phyloP scores from a whole-genome alignment of 148 eudicot species.

The Vaccinium myrtillus region DNA sequence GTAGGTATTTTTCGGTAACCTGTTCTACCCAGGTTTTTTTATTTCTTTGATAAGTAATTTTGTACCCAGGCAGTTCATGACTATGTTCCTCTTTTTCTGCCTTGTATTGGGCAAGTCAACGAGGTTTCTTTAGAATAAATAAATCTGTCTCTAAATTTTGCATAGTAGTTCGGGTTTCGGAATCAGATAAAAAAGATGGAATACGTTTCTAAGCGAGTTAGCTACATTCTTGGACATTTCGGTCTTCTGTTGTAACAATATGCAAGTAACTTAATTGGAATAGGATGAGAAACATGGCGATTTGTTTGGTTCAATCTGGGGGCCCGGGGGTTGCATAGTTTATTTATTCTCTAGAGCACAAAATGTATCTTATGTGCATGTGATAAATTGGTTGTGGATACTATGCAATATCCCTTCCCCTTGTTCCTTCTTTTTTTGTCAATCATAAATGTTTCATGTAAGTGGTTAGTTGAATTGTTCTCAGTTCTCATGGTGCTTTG shows the following conservation, averaged over 20 bases:
- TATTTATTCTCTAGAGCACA: background rate
- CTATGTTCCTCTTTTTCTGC: background rate
- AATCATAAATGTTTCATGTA: background rate
- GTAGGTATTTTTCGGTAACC: background rate
- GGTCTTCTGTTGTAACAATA: background rate
- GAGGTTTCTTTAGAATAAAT: slow-evolving; percentile 1
- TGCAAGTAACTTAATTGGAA: background rate
- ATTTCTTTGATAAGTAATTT: too few species aligned
- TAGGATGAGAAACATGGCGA: background rate
- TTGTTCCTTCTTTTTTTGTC: background rate
- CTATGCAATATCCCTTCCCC: background rate
- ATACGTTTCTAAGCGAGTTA: background rate
- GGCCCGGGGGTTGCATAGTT: background rate
- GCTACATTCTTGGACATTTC: background rate
- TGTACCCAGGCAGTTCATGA: background rate
- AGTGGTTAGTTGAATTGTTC: slow-evolving; percentile 1
- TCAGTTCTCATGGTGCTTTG: background rate
- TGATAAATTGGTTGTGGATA: background rate
- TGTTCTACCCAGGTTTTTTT: background rate
- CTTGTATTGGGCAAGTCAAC: background rate
- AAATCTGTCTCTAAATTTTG: background rate
- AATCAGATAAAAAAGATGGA: background rate
- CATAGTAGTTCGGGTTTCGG: background rate
- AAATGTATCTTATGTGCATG: background rate
- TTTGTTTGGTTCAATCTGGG: background rate